Conservation (phyloP, 1,284 basidiomycete species). For the Takashimella koratensis region DNA sequence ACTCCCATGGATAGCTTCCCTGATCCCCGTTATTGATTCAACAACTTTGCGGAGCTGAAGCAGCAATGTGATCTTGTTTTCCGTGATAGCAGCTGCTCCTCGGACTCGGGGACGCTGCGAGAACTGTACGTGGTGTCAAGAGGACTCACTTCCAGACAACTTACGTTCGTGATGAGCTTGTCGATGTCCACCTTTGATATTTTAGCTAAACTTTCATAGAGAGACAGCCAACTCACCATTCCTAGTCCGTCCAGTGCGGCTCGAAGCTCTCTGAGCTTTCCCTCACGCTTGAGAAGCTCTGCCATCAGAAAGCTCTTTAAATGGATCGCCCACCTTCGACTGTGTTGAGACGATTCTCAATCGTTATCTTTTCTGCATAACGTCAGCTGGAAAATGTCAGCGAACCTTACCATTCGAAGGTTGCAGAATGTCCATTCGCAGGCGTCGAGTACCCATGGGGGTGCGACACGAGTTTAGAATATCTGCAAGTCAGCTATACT, state of each 20-base stretch:
- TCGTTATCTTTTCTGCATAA: constrained; percentile 56
- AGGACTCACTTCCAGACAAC: constrained; percentile 17
- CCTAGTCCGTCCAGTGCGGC: constrained; percentile 66
- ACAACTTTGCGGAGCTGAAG: constrained; percentile 25
- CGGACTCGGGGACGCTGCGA: constrained; percentile 6
- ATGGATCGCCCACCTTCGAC: constrained; percentile 72
- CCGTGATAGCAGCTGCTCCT: constrained; percentile 11
- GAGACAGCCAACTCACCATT: constrained; percentile 37
- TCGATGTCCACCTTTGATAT: constrained; percentile 74
- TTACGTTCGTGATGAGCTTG: constrained; percentile 71
- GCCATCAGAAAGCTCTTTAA: not conserved
- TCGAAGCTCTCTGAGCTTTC: constrained; percentile 64
- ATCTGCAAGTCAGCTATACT: constrained; percentile 44
- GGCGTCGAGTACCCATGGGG: constrained; percentile 75
- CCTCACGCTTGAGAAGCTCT: constrained; percentile 74
- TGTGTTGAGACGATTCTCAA: constrained; percentile 76
- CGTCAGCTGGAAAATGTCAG: too few relatives aligned
- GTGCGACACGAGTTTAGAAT: constrained; percentile 77
- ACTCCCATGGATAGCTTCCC: constrained; percentile 2
- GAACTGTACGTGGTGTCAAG: constrained; percentile 12
- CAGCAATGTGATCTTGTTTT: constrained; percentile 24
- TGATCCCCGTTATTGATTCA: constrained; percentile 9
- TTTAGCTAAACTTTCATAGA: too few relatives aligned
- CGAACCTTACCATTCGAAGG: constrained; percentile 64
- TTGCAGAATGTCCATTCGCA: constrained; percentile 76